Evolutionary conservation across 805 yeast species (phyloP), one percentile per base, ranked within the genome.

Genomic region (Kregervanrija delftensis): DNA sequence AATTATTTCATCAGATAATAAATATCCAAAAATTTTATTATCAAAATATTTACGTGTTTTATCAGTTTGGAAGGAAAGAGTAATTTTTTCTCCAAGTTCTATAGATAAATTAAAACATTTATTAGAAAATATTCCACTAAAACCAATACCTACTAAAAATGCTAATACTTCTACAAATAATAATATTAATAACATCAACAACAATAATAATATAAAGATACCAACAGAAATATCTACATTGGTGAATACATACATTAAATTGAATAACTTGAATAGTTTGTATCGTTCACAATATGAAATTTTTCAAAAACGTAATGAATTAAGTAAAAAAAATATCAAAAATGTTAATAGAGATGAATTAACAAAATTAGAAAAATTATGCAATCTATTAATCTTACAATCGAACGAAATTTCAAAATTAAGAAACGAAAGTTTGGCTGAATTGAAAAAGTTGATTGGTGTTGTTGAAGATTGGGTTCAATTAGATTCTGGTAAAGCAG

Each of bases 41-140:
- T 63, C 68, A 10, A 77, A 73, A 49, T 68, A 77, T 15, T 67
- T 63, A 31, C 68, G 83, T 42, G 68, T 79, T 22, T 63, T 81
- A 5, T 69, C 65, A 40, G 81, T 81, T 11, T 78, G 86, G 83
- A 68, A 66, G 42, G 77, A 79, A 37, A 60, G 87, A 41, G 56
- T 56, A 12, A 71, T 81, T 1, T 79, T 75, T 50, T 52, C 61
- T 11, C 45, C 46, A 2, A 35, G 45, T 4, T 49, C 53, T 38
- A 54, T 60, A 13, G 50, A 49, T 3, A 44, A 41, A 11, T 49
- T 60, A 33, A 30, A 13, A 12, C 36, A 22, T 32, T 33, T 32
- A 2, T 41, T 46, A 15, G 40, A 42, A 12, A 14, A 33, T 5
- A 15, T 30, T 8, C 8, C 41, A 1, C 11, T 28, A 16, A 12